Evolutionary conservation across 441 rosid species (phyloP).

Genomic region (Flueggea neowawraea): DNA sequence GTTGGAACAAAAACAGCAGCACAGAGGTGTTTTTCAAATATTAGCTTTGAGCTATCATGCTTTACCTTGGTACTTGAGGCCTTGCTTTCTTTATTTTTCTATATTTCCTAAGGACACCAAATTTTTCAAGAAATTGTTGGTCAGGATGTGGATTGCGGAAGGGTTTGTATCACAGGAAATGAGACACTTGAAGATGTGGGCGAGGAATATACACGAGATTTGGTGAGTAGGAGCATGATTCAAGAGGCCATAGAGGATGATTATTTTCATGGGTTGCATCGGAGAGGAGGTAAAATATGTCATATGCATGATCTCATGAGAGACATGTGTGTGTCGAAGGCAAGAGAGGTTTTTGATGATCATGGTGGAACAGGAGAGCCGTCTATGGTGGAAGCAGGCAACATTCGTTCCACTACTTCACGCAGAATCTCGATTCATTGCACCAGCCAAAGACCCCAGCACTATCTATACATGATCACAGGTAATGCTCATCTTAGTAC

Average conservation of each 20-base stretch:
- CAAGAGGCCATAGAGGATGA: conserved; percentile 18
- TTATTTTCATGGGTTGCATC: neutral
- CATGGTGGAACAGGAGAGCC: no score
- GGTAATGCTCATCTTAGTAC: no score
- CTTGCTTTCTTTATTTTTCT: conserved; percentile 32
- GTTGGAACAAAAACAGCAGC: neutral
- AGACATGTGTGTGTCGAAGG: conserved; percentile 21
- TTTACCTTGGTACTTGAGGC: conserved; percentile 20
- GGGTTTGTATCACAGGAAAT: no score
- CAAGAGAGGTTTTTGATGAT: no score
- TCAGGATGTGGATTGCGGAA: no score
- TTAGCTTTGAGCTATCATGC: conserved; percentile 15
- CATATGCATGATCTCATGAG: conserved; percentile 36
- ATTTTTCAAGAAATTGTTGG: neutral
- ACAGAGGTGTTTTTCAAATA: conserved; percentile 7
- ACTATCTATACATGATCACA: no score
- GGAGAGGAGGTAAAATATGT: conserved; percentile 13
- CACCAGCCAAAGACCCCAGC: no score
- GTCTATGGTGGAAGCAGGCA: no score
- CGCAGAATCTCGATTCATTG: no score
- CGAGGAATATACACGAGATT: no score
- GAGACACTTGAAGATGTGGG: no score
- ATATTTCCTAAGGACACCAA: conserved; percentile 22
- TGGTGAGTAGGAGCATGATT: neutral
- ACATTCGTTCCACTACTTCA: no score